Percentiles rank a stretch among this genome's conserved stretches.
Evolutionary conservation across 2,329 filamentous ascomycete species (phyloP).

Genomic region (Aspergillus aculeatus): DNA sequence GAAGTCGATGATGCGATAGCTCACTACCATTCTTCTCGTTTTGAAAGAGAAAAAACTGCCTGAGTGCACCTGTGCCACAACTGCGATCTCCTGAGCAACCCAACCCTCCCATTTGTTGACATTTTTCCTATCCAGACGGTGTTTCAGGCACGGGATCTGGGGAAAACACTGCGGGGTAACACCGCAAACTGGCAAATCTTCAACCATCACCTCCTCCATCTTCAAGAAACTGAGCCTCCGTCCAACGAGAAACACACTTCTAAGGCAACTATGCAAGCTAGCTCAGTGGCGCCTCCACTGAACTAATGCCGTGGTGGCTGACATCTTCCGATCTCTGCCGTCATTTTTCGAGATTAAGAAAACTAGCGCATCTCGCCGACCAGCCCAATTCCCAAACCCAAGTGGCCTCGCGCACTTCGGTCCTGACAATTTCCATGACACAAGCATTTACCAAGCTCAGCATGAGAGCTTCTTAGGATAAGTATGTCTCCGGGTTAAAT

Average conservation of each 20-base stretch:
- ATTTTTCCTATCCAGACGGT: neutral
- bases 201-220: neutral
- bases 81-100: neutral
- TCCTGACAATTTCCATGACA: neutral
- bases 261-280: no score
- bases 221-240: neutral
- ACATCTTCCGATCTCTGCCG: no score
- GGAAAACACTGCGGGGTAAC: slow-evolving; percentile 2
- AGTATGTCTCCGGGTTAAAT: slow-evolving; percentile 21
- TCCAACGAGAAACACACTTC: neutral
- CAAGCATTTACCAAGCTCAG: neutral
- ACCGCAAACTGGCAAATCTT: neutral
- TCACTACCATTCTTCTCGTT: neutral
- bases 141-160: slow-evolving; percentile 2
- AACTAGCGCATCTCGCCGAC: no score
- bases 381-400: no score
- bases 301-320: neutral
- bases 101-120: neutral
- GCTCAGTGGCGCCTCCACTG: neutral
- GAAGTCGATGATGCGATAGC: neutral
- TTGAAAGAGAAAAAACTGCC: neutral
- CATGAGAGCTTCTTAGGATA: neutral
- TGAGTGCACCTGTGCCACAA: neutral
- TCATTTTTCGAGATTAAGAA: no score
- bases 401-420: no score